Evolutionary conservation across 352 stramenopile species (phyloP).

Genomic region (Lagenidium giganteum): DNA sequence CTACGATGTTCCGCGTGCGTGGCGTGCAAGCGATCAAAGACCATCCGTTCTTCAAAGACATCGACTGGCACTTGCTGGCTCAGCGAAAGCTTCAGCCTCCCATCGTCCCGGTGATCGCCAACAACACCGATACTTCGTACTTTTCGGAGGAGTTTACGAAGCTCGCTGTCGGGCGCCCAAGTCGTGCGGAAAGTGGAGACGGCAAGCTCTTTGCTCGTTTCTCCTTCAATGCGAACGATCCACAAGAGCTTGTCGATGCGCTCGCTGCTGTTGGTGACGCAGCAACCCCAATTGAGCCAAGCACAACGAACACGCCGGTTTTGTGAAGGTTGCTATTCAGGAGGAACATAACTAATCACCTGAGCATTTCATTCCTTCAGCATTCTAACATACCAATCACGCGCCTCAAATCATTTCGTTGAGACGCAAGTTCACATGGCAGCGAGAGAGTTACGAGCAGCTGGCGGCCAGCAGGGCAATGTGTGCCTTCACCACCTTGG

Average conservation of each 20-base stretch:
- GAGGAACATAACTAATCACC: too few relatives aligned
- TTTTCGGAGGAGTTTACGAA: slow-evolving; percentile 92
- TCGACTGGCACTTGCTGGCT: slow-evolving; percentile 93
- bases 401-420: too few relatives aligned
- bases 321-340: too few relatives aligned
- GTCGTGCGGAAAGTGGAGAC: slow-evolving; percentile 29
- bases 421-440: too few relatives aligned
- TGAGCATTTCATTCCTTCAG: too few relatives aligned
- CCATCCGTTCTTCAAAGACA: slow-evolving; percentile 90
- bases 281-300: too few relatives aligned
- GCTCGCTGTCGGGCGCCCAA: slow-evolving; percentile 47
- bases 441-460: too few relatives aligned
- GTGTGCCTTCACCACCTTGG: slow-evolving; percentile 81
- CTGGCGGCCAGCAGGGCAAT: slow-evolving; percentile 75
- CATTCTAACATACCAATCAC: too few relatives aligned
- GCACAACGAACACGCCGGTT: too few relatives aligned
- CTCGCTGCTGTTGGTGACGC: neutral
- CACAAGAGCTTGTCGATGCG: slow-evolving; percentile 6
- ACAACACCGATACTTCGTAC: slow-evolving; percentile 89
- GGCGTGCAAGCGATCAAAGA: slow-evolving; percentile 96
- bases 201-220: slow-evolving; percentile 66
- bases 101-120: slow-evolving; percentile 84
- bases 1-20: slow-evolving; percentile 98
- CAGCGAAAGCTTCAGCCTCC: slow-evolving; percentile 88
- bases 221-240: slow-evolving; percentile 67